Base-by-base conservation (phyloP, 2,329 filamentous ascomycete species). In the Nemania sp. region DNA sequence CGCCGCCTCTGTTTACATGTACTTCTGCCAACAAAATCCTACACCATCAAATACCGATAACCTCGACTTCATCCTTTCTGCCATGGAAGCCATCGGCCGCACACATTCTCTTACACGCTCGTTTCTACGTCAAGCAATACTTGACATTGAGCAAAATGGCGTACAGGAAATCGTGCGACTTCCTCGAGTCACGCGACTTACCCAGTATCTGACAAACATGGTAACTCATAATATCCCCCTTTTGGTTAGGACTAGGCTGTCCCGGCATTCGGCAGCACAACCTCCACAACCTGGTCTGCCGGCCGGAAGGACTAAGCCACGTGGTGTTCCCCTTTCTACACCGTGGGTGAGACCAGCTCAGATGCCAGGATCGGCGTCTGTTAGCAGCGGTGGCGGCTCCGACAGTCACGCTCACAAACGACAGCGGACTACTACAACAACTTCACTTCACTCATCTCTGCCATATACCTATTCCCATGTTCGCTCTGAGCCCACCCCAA, bases 81-180 rank as follows among this genome's bases (percentile, higher is more conserved):
- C 90, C 4, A 92, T 97, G 86, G 87, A 91, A 54, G 85, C 87
- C 2, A 81, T 96, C 62, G 89, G 90, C 52, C 83, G 84, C 39
- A 85, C 86, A 56, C 92, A 95, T 69, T 80, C 87, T 1, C 83
- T 97, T 32, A 93, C 91, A 0, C 87, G 89, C 46, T 91, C 90
- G 0, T 97, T 97, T 72, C 79, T 96, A n/a, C 87, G 89, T 11
- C 93, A 97, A 71, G 79, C 94, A 0, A 85, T 92, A 59, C 81
- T 93, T n/a, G 93, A 97, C 68, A 84, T 97, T 9, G 86, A 92
- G 37, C 72, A 73, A 34, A 82, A 80, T 61, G 76, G 74, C 1
- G 70, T 84, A 25, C 64, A 70, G 2, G 63, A 71, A 3, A 68
- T 71, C 11, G 72, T 80, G 10, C 70, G 67, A 9, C 64, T 80